Conservation (phyloP, 1,284 basidiomycete species). For the Austroboletus niveus region DNA sequence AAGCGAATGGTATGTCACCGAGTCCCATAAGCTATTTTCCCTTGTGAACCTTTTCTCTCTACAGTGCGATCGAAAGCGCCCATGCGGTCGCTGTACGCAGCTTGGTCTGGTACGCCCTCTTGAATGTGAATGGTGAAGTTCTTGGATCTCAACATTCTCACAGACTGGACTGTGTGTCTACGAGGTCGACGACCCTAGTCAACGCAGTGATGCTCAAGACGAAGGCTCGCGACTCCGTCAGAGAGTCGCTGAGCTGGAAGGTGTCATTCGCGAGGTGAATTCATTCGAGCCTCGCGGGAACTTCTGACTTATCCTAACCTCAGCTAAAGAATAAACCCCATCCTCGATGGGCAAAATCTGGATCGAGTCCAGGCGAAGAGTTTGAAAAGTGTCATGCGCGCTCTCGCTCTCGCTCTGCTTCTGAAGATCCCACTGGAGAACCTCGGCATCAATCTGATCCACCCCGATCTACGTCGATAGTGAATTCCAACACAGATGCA, state of each 20-base stretch:
- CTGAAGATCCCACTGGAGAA: conserved; percentile 11
- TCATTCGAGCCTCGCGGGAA: not conserved
- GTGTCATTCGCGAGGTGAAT: conserved; percentile 73
- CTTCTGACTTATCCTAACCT: conserved; percentile 6
- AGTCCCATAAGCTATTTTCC: not conserved
- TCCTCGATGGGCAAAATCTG: conserved; percentile 56
- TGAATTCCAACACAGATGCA: conserved; percentile 1
- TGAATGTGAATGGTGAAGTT: not conserved
- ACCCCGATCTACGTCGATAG: not conserved
- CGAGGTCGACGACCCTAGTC: conserved; percentile 75
- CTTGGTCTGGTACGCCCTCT: conserved; percentile 54
- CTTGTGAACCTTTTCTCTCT: not conserved
- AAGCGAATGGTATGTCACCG: conserved; percentile 71
- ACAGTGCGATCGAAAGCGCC: conserved; percentile 70
- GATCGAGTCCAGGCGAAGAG: conserved; percentile 23
- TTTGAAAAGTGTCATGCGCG: conserved; percentile 27
- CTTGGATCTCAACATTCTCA: conserved; percentile 4
- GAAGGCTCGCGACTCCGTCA: conserved; percentile 67
- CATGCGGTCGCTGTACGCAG: conserved; percentile 73
- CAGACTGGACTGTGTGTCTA: conserved; percentile 83
- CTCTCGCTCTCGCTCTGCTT: conserved; percentile 20
- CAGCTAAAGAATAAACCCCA: conserved; percentile 72
- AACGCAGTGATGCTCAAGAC: conserved; percentile 51
- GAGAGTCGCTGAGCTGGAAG: conserved; percentile 79
- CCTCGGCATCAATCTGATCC: conserved; percentile 1